Conservation (phyloP, 306 rosid genomes). For the Cicer yamashitae region DNA sequence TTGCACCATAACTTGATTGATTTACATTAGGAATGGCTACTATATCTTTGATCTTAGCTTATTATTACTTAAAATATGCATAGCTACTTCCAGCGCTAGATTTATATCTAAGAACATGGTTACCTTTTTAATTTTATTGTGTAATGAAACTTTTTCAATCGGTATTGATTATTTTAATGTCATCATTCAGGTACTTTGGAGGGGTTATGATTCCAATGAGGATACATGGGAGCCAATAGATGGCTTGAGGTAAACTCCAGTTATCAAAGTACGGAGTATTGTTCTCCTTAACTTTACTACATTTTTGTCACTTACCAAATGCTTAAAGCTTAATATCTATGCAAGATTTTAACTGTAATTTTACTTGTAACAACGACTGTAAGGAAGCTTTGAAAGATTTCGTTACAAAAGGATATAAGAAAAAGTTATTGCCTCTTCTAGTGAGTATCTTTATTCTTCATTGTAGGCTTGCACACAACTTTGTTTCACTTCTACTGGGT, state of each 20-base stretch:
- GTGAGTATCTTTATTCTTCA: slow-evolving; percentile 41
- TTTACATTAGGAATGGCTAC: neutral
- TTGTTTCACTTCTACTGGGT: neutral
- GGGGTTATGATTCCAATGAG: slow-evolving; percentile 48
- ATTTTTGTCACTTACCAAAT: neutral
- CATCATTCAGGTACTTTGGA: slow-evolving; percentile 52
- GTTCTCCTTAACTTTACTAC: neutral
- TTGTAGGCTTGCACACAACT: neutral
- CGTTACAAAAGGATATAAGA: slow-evolving; percentile 47
- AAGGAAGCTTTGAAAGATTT: slow-evolving; percentile 43
- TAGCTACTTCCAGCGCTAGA: neutral
- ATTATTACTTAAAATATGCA: neutral
- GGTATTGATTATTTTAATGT: neutral
- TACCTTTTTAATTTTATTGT: neutral
- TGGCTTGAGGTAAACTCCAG: slow-evolving; percentile 46
- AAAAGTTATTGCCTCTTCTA: slow-evolving; percentile 55
- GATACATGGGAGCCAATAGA: slow-evolving; percentile 58
- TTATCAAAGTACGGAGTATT: neutral
- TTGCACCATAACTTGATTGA: neutral
- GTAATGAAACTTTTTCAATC: neutral
- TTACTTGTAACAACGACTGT: slow-evolving; percentile 46
- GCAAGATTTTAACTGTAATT: slow-evolving; percentile 26
- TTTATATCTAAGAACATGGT: neutral
- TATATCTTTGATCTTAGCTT: neutral
- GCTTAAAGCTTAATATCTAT: neutral